Evolutionary conservation across 73 alveolate species (phyloP).

Genomic region (Loxodes magnus): DNA sequence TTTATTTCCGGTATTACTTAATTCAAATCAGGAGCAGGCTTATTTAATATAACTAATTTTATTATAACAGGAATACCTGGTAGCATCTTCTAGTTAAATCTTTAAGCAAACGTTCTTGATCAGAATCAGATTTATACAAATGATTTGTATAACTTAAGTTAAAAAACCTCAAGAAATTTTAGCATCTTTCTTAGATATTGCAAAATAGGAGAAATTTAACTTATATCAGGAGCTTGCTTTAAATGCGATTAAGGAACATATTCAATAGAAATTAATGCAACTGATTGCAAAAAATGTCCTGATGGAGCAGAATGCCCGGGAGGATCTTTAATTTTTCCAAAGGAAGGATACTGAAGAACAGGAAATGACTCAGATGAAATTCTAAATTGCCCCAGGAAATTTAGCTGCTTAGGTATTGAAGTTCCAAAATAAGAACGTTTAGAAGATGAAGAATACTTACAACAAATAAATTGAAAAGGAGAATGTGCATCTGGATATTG

Average conservation of each 20-base stretch:
- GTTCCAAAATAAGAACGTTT: too few relatives aligned
- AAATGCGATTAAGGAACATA: background rate
- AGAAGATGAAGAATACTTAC: too few relatives aligned
- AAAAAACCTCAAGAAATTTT: background rate
- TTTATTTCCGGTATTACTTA: conserved; percentile 4
- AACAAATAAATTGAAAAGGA: too few relatives aligned
- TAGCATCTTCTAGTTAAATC: background rate
- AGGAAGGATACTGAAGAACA: conserved; percentile 27
- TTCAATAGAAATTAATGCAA: background rate
- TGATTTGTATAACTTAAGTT: background rate
- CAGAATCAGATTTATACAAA: background rate
- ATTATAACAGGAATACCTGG: conserved; percentile 1
- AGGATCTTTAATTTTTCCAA: conserved; percentile 5
- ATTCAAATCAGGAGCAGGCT: background rate
- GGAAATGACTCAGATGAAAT: background rate
- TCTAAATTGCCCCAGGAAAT: background rate
- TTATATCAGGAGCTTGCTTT: background rate
- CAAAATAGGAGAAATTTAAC: background rate
- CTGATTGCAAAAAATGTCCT: conserved; percentile 16
- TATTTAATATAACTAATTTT: background rate
- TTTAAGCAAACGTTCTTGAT: background rate
- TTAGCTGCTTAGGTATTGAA: conserved; percentile 13
- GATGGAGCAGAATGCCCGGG: conserved; percentile 28
- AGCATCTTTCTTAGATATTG: background rate
- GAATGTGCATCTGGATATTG: too few relatives aligned